Base-by-base conservation (phyloP, 768 basidiomycete genomes). In the Russula earlei region DNA sequence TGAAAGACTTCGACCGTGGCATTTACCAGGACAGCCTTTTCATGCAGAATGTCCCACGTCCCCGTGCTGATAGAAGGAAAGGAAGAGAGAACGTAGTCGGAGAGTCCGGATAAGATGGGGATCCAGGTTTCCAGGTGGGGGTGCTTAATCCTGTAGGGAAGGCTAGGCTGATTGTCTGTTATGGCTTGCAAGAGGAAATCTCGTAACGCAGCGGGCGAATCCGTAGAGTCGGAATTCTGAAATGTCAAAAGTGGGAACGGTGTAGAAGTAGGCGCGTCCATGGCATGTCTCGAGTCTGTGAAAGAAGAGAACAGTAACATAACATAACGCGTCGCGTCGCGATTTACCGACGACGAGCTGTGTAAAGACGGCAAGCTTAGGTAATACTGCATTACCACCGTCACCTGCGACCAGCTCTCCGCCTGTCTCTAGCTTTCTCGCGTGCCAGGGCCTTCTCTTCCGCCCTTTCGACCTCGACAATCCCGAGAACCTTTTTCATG, bases 381-480 rank as follows among this genome's bases (percentile, higher is more conserved):
- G 14, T 36, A 1, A 3, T 8, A 37, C n/a, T 12, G 17, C 19
- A 27, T 25, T 17, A 41, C 25, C 12, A 3, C 31, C 46, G 55
- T 68, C 74, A 89, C 69, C 84, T 88, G 64, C 83, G 79, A 48
- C 90, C 90, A 37, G 87, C 77, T 60, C 89, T 74, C 66, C 78
- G 79, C 71, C 88, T 91, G 46, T 85, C 85, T 66, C 77, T 84
- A 40, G 72, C 68, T 70, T 91, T 92, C 66, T 85, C 85, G 68
- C 87, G 79, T 66, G 93, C 86, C 85, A 86, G 83, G 41, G 82
- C 83, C 75, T 96, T 98, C 73, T 97, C 84, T 72, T 98, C 96
- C 20, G 92, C 91, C 51, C 95, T 76, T 74, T 99, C 96, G 31
- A 83, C 79, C 62, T 91, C 88, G 29, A 91, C 75, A 0, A 82